Evolutionary conservation across 1,139 yeast species (phyloP), one percentile per base, ranked within the genome.

Genomic region (Fermentozyma sake): DNA sequence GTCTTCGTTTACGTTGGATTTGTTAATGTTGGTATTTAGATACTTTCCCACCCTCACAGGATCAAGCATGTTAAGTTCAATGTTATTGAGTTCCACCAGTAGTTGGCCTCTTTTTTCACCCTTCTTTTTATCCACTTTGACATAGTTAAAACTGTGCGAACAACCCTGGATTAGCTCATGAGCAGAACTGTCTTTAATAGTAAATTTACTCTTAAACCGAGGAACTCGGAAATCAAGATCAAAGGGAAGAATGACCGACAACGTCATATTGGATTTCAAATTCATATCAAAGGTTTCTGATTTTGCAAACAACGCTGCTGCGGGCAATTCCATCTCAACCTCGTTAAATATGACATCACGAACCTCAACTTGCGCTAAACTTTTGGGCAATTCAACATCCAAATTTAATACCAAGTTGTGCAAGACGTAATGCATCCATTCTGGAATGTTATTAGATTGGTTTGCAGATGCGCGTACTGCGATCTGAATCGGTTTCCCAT

Each of bases 341-440:
- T 34, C 36, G 12, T 18, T 12, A 2, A 18, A n/a, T 4, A 13
- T 10, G 11, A 24, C 9, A 13, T 24, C 20, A 11, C 18, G 16
- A 4, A 23, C 26, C 7, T 14, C 7, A 2, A 12, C 14, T 14
- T n/a, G 15, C 5, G 12, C 16, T 15, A 16, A 10, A 6, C 14
- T 9, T 5, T 22, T 15, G 3, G 26, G 26, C 20, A 28, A 27
- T 4, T 17, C 18, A 9, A 34, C 17, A 16, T 23, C 21, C 7
- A 28, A 13, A 3, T 17, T 16, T 13, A 22, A 11, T 2, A 12
- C 13, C 5, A 18, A 17, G 12, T n/a, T 24, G 24, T 12, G 24
- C 14, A 26, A 17, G 1, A 50, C 29, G 16, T 45, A 39, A 25
- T 37, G 35, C 20, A 58, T 34, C 65, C 65, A 58, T n/a, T 29